phyloP scores from a whole-genome alignment of 306 rosid genomes.

The Dryas octopetala region DNA sequence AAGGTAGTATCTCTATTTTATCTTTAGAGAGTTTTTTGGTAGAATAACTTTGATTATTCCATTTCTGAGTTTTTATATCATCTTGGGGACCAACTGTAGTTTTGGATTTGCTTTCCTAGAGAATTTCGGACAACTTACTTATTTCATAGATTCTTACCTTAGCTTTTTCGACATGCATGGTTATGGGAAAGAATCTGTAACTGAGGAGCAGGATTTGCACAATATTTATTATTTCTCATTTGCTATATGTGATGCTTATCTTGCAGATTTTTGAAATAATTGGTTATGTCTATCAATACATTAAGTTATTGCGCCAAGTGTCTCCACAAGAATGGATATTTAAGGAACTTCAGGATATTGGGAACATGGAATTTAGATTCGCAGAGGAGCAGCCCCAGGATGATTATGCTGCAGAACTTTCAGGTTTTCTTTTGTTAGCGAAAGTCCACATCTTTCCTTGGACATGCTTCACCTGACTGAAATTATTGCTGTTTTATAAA shows the following conservation, averaged over 20 bases:
- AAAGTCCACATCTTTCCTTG: not conserved
- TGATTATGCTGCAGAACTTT: constrained; percentile 94
- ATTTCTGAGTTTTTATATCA: constrained; percentile 12
- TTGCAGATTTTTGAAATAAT: constrained; percentile 78
- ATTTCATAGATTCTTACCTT: constrained; percentile 11
- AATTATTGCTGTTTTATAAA: not conserved
- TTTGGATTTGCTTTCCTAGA: constrained; percentile 30
- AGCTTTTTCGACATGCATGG: not conserved
- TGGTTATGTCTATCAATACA: constrained; percentile 80
- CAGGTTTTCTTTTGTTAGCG: constrained; percentile 48
- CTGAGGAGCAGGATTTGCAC: constrained; percentile 11
- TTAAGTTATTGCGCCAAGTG: constrained; percentile 60
- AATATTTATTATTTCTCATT: constrained; percentile 18
- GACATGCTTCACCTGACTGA: not conserved
- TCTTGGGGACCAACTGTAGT: constrained; percentile 26
- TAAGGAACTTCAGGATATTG: constrained; percentile 87
- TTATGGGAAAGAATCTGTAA: constrained; percentile 25
- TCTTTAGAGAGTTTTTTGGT: constrained; percentile 20
- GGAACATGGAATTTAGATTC: constrained; percentile 92
- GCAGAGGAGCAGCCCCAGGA: constrained; percentile 97
- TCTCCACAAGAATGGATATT: constrained; percentile 97
- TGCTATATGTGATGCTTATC: constrained; percentile 23
- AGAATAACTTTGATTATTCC: constrained; percentile 16
- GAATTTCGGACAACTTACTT: constrained; percentile 3
- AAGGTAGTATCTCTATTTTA: constrained; percentile 50